Conservation (phyloP, 148 eudicot species). For the Arctostaphylos glauca region DNA sequence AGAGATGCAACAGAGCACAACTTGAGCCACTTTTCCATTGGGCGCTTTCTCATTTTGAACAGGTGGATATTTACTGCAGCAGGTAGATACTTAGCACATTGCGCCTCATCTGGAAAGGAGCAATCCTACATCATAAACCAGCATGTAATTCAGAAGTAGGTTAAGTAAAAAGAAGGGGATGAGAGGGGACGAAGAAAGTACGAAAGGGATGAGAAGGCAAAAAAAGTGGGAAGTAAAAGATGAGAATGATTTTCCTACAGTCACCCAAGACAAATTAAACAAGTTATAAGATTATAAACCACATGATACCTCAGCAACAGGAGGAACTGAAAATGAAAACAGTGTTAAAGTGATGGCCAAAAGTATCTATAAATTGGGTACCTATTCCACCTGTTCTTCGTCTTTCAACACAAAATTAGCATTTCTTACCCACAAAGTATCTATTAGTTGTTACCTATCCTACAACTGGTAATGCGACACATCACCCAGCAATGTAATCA, state of each 20-base stretch:
- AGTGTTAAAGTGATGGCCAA: background rate
- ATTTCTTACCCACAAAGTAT: background rate
- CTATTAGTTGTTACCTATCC: background rate
- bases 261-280: background rate
- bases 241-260: background rate
- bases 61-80: background rate
- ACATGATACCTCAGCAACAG: background rate
- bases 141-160: background rate
- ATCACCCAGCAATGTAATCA: background rate
- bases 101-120: background rate
- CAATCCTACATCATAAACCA: constrained; percentile 1
- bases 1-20: background rate
- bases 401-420: background rate
- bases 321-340: background rate
- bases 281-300: background rate
- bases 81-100: background rate
- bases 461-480: background rate
- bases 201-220: background rate
- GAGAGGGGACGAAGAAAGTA: background rate
- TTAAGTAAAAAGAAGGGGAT: background rate
- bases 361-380: too few relatives aligned
- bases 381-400: background rate
- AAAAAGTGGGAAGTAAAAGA: background rate
- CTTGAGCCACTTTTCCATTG: background rate
- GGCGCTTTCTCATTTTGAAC: background rate